A percentile compares a stretch with the other conserved stretches of the same genome.
These are phyloP conservation scores for Albugo candida DNA, from an alignment of 352 stramenopile genomes.

Conservation along the genomic window DNA sequence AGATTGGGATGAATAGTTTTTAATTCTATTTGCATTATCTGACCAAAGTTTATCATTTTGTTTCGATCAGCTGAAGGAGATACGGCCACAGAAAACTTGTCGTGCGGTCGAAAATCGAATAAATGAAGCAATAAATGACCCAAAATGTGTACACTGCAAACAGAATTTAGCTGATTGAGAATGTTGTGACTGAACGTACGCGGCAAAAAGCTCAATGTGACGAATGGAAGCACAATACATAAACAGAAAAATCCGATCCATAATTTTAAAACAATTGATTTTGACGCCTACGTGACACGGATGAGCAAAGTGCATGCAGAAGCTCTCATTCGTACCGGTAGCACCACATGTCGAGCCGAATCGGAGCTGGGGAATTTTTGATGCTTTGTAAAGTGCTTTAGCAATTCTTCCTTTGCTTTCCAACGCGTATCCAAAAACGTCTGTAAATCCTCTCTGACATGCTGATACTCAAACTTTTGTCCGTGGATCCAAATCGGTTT, in stretches of 20 bases:
- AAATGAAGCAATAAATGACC: conserved; percentile 68
- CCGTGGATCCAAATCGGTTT: conserved; percentile 19
- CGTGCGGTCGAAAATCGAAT: conserved; percentile 66
- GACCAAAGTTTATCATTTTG: too few species aligned
- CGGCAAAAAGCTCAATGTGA: conserved; percentile 66
- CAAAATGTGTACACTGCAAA: conserved; percentile 53
- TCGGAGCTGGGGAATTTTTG: conserved; percentile 19
- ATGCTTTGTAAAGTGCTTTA: conserved; percentile 61
- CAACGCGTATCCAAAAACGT: conserved; percentile 46
- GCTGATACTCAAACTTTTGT: conserved; percentile 38
- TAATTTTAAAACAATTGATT: conserved; percentile 40
- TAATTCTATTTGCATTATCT: too few species aligned
- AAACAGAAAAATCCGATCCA: conserved; percentile 48
- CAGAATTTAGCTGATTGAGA: background rate
- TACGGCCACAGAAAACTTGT: conserved; percentile 76
- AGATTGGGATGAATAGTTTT: too few species aligned
- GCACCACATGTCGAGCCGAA: background rate
- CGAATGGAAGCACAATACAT: conserved; percentile 40
- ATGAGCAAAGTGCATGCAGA: conserved; percentile 1
- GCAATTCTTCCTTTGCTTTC: conserved; percentile 50
- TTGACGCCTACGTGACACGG: conserved; percentile 20
- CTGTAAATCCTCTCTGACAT: conserved; percentile 28
- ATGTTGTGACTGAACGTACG: conserved; percentile 15
- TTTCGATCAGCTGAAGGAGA: conserved; percentile 48
- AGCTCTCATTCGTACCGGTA: conserved; percentile 4